These are phyloP conservation scores for Colletotrichum sp. DNA, from an alignment of 2,329 filamentous ascomycete genomes.

Conservation along the genomic window DNA sequence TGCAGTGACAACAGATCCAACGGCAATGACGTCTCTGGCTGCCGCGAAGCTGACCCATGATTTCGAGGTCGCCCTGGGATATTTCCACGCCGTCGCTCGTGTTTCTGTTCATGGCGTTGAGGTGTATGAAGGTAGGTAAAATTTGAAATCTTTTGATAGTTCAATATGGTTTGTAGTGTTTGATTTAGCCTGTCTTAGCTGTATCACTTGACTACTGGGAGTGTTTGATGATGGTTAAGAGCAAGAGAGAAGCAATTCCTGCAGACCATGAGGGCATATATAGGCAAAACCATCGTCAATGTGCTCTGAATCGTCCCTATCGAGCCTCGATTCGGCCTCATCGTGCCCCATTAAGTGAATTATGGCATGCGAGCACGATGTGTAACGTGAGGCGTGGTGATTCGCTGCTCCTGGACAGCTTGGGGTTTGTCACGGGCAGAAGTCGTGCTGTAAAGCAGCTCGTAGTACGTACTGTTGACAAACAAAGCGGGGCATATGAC, in stretches of 20 bases:
- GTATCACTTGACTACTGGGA: neutral
- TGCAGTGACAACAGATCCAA: neutral
- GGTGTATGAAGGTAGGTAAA: neutral
- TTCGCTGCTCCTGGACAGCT: neutral
- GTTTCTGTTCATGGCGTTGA: neutral
- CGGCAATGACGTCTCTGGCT: neutral
- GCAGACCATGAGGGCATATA: neutral
- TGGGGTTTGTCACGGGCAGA: neutral
- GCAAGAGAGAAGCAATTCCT: neutral
- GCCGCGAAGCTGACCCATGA: neutral
- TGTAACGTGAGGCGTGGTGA: neutral
- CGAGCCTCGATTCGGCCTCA: neutral
- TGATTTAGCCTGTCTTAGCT: neutral
- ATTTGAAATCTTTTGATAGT: neutral
- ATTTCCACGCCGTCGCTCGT: neutral
- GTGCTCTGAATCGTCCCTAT: neutral
- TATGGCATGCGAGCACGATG: neutral
- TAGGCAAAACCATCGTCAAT: fast-evolving
- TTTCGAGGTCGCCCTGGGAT: fast-evolving
- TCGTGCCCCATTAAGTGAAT: neutral
- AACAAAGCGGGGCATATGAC: no score
- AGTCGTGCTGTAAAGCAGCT: neutral
- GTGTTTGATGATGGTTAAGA: neutral
- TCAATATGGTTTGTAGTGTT: neutral
- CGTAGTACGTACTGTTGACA: neutral